Percentiles rank a stretch among this genome's conserved stretches.
Evolutionary conservation across 345 rosid genomes (phyloP).

Genomic region (Capsella bursapastoris): DNA sequence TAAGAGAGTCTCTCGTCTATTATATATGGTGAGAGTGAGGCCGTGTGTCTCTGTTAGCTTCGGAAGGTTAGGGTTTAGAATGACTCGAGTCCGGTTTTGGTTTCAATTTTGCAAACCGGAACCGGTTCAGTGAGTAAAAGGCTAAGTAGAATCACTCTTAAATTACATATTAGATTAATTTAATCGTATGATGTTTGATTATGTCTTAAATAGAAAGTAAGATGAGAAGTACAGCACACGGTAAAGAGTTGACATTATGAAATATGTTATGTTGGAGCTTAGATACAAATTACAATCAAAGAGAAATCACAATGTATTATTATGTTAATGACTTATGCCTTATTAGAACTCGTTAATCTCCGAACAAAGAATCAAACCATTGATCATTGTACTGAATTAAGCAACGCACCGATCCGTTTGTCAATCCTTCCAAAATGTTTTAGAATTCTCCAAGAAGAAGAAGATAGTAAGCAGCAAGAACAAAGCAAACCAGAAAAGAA

Average conservation of each 20-base stretch:
- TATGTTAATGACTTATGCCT: neutral
- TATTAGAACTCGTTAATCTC: neutral
- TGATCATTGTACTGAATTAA: neutral
- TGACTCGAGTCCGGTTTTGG: neutral
- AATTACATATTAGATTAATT: too few relatives aligned
- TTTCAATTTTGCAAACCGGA: neutral
- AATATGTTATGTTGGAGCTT: neutral
- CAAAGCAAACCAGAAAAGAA: slow-evolving; percentile 25
- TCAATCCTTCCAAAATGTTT: neutral
- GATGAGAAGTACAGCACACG: neutral
- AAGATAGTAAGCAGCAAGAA: slow-evolving; percentile 28
- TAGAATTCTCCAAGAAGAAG: slow-evolving; percentile 37
- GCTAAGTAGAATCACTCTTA: too few relatives aligned
- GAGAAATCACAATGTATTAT: neutral
- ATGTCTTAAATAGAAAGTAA: neutral
- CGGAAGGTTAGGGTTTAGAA: neutral
- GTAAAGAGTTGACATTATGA: slow-evolving; percentile 14
- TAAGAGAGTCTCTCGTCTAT: neutral
- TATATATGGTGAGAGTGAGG: neutral
- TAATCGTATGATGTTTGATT: neutral
- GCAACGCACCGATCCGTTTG: slow-evolving; percentile 1
- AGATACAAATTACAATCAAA: slow-evolving; percentile 1
- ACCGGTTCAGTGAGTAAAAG: neutral
- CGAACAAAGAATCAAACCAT: neutral
- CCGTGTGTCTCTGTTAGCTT: neutral